Evolutionary conservation across 148 eudicot species (phyloP).

Genomic region (Fallopia convolvulus): DNA sequence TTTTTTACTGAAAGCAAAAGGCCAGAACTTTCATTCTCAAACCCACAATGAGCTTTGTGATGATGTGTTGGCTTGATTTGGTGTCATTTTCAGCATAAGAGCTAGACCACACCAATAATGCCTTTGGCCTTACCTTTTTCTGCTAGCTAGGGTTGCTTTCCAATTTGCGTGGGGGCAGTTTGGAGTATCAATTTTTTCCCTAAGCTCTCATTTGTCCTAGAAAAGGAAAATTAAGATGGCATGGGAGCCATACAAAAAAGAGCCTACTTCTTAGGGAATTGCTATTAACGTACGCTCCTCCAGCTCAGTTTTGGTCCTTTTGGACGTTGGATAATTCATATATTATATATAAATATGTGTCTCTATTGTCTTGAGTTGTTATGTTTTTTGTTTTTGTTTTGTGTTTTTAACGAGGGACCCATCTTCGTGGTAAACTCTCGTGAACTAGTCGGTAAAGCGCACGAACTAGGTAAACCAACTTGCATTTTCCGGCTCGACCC

Average conservation of each 20-base stretch:
- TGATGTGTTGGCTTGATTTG: constrained; percentile 5
- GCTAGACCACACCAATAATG: constrained; percentile 10
- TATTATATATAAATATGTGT: neutral
- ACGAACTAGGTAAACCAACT: no score
- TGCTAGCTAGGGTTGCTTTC: constrained; percentile 9
- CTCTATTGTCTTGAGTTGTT: neutral
- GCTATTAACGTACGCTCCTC: neutral
- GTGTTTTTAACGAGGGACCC: no score
- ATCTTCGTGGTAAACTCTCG: no score
- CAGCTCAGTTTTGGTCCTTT: neutral
- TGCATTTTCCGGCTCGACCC: no score
- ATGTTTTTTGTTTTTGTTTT: neutral
- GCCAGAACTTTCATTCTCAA: neutral
- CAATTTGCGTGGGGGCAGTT: constrained; percentile 9
- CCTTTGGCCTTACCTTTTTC: constrained; percentile 5
- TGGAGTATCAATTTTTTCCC: neutral
- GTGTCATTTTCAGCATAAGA: constrained; percentile 9
- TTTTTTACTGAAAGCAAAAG: neutral
- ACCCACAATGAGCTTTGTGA: neutral
- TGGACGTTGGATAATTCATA: neutral
- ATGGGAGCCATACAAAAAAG: neutral
- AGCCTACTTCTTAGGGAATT: neutral
- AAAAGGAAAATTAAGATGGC: neutral
- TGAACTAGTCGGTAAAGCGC: no score
- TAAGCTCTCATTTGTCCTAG: neutral